These are phyloP conservation scores for Cercospora berteroae DNA, from an alignment of 2,329 filamentous ascomycete species.

Conservation along the genomic window DNA sequence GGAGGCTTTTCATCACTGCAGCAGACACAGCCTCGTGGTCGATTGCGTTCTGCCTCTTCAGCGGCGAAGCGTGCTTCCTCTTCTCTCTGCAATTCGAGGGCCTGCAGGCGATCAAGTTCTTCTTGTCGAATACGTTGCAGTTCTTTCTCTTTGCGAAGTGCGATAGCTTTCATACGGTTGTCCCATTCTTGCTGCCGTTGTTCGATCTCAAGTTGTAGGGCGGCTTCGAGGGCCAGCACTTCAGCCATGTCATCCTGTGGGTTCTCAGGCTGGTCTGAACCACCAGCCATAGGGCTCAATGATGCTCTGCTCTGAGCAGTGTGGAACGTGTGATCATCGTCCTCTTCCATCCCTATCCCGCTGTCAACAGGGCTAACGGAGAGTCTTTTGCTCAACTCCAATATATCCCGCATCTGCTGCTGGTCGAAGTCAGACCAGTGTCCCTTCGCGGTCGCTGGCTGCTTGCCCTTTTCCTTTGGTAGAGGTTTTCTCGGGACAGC, in stretches of 20 bases:
- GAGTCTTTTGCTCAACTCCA: neutral
- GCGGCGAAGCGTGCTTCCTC: conserved; percentile 21
- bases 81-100: conserved; percentile 10
- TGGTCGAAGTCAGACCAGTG: neutral
- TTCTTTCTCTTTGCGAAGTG: conserved; percentile 16
- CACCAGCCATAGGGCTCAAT: neutral
- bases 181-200: conserved; percentile 13
- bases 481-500: neutral
- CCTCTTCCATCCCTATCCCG: conserved; percentile 12
- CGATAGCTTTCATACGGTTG: conserved; percentile 7
- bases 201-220: conserved; percentile 3
- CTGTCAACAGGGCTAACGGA: conserved; percentile 21
- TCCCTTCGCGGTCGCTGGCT: neutral
- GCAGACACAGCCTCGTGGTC: conserved; percentile 36
- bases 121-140: conserved; percentile 7
- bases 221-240: conserved; percentile 7
- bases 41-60: conserved; percentile 16
- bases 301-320: conserved; percentile 16
- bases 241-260: neutral
- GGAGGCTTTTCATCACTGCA: conserved; percentile 38
- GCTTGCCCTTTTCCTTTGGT: conserved; percentile 5
- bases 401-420: neutral
- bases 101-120: conserved; percentile 14
- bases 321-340: neutral
- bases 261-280: neutral